These are phyloP conservation scores for Xylariaceae sp. DNA, from an alignment of 2,329 filamentous ascomycete species.

Conservation along the genomic window DNA sequence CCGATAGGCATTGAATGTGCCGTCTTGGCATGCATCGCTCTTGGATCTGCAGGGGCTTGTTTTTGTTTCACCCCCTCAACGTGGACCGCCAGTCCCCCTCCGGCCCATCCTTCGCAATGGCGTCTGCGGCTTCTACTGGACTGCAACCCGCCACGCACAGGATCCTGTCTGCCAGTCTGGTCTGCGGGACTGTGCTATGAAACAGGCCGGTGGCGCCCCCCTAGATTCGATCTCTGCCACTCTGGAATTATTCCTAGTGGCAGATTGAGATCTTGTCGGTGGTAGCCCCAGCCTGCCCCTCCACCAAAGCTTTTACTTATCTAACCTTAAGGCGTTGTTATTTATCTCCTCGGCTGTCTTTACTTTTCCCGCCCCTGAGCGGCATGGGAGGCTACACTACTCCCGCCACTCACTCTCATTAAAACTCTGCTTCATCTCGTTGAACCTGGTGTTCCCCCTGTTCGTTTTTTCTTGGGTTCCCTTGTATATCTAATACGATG, in stretches of 20 bases:
- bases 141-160: conserved; percentile 8
- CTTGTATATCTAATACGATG: conserved; percentile 19
- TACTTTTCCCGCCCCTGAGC: no score
- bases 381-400: neutral
- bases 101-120: neutral
- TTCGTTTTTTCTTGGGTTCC: conserved; percentile 12
- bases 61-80: neutral
- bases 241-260: no score
- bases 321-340: no score
- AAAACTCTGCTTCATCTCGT: conserved; percentile 22
- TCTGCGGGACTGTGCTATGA: conserved; percentile 18
- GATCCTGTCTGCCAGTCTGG: conserved; percentile 14
- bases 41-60: neutral
- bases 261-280: no score
- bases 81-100: no score
- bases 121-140: conserved; percentile 9
- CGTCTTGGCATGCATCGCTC: no score
- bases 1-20: no score
- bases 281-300: no score
- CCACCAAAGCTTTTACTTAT: no score
- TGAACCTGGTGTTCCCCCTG: conserved; percentile 28
- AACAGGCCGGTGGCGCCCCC: no score
- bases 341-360: no score
- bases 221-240: no score
- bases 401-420: conserved; percentile 1